Evolutionary conservation across 768 basidiomycete genomes (phyloP).

Genomic region (Leccinum longicurvipes): DNA sequence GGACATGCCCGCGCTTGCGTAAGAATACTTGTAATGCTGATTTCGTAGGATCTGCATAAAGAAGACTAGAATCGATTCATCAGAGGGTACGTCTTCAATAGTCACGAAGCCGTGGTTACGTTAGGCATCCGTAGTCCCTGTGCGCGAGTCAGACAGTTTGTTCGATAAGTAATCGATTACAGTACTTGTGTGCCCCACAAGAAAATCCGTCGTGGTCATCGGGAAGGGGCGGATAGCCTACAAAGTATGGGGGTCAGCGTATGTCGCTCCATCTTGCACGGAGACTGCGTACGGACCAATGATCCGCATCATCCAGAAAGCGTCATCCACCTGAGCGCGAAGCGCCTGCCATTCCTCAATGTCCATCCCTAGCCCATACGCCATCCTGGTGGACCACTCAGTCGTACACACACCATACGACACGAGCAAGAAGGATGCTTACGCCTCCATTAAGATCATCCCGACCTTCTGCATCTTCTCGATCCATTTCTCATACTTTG

Average conservation of each 20-base stretch:
- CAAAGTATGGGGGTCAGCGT: not conserved
- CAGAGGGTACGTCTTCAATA: slow-evolving; percentile 1
- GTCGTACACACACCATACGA: not conserved
- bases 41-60: slow-evolving; percentile 79
- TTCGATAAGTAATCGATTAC: not conserved
- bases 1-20: slow-evolving; percentile 36
- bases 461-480: slow-evolving; percentile 85
- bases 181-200: slow-evolving; percentile 86
- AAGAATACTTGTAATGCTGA: slow-evolving; percentile 83
- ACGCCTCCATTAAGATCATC: slow-evolving; percentile 83
- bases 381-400: slow-evolving; percentile 55
- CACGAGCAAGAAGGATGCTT: slow-evolving; percentile 25
- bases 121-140: slow-evolving; percentile 90
- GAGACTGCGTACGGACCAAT: slow-evolving; percentile 49
- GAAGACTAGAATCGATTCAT: slow-evolving; percentile 51
- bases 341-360: slow-evolving; percentile 67
- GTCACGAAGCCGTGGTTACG: slow-evolving; percentile 42
- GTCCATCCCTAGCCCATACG: slow-evolving; percentile 72
- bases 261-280: not conserved
- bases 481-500: slow-evolving; percentile 71
- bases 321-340: slow-evolving; percentile 69
- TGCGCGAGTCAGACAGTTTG: slow-evolving; percentile 4
- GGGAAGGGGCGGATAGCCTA: slow-evolving; percentile 87
- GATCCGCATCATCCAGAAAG: slow-evolving; percentile 87
- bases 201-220: slow-evolving; percentile 77